Conservation (phyloP, 2,329 filamentous ascomycete species). For the Pseudofabraea citricarpa region DNA sequence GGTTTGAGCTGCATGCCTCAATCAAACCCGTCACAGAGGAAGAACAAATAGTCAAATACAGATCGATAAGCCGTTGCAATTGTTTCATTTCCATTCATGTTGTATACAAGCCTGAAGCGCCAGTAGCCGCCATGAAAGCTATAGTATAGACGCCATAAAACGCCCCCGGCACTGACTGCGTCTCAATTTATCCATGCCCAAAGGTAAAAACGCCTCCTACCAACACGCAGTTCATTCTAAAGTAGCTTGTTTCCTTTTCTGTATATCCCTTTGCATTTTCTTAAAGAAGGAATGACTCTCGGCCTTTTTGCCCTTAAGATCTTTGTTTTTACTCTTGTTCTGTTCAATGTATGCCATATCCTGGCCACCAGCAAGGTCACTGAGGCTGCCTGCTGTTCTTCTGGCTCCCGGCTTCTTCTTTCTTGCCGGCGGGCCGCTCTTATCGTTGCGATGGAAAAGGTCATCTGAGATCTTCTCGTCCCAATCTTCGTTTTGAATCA, state of each 20-base stretch:
- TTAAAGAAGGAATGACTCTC: conserved; percentile 59
- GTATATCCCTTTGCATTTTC: conserved; percentile 58
- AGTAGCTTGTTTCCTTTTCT: conserved; percentile 45
- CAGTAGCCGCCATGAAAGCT: too few relatives aligned
- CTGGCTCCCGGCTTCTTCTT: conserved; percentile 57
- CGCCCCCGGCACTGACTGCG: too few relatives aligned
- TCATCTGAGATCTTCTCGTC: conserved; percentile 68
- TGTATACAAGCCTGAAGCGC: too few relatives aligned
- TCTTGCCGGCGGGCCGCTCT: conserved; percentile 37
- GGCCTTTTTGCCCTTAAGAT: conserved; percentile 56
- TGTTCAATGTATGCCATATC: conserved; percentile 96
- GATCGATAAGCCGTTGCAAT: too few relatives aligned
- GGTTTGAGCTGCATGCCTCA: too few relatives aligned
- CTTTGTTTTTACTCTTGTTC: conserved; percentile 68
- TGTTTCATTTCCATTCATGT: too few relatives aligned
- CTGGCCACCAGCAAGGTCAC: conserved; percentile 83
- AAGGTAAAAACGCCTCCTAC: not conserved
- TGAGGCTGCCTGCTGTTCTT: conserved; percentile 79
- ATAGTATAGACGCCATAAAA: too few relatives aligned
- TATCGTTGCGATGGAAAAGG: conserved; percentile 48
- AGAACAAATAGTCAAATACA: too few relatives aligned
- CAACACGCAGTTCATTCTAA: conserved; percentile 1
- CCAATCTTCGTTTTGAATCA: conserved; percentile 78
- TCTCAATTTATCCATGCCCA: too few relatives aligned
- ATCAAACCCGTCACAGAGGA: too few relatives aligned